Evolutionary conservation across 805 yeast species (phyloP), one percentile per base, ranked within the genome.

Genomic region (Ogataea trehaloabstinens): DNA sequence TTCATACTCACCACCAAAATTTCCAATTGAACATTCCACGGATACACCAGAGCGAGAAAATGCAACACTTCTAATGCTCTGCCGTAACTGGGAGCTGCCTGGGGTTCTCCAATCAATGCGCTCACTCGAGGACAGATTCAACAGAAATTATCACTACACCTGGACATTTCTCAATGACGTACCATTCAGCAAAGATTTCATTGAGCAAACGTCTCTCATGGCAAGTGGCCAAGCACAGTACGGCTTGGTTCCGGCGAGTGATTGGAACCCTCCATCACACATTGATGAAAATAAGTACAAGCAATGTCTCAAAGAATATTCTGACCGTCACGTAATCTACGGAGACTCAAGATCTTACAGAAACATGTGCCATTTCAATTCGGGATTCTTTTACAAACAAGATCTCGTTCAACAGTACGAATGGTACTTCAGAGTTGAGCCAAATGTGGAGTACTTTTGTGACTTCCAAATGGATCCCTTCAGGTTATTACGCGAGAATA

Each of bases 391-490:
- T 66, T 91, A 78, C 67, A 76, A 85, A 56, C 95, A 89, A 55
- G 78, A 79, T 40, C 58, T 88, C 31, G 64, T 90, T 51, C 60
- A 68, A 31, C 70, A 82, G 24, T 93, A 85, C 65, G 91, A 88
- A 45, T 93, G 82, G 71, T 91, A 91, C 66, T 90, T 95, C 79
- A 74, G 99, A 47, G 96, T 91, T 10, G 99, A 91, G 61, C 99
- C 99, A 0, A 88, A 82, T 47, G 89, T 90, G 35, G 80, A 85
- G 55, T 85, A 85, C 60, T 85, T 71, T 60, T 93, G 98, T 64
- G 97, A 93, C 64, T 78, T 85, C 52, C 80, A 78, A 53, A 82
- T 81, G 67, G 99, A 91, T 61, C 90, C 96, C 11, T 91, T 91
- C 68, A 74, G 77, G 53, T 74, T 82, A 46, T 74, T 91, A 84